Evolutionary conservation across 1,139 yeast genomes (phyloP).

Genomic region (Pneumocystis carinii): DNA sequence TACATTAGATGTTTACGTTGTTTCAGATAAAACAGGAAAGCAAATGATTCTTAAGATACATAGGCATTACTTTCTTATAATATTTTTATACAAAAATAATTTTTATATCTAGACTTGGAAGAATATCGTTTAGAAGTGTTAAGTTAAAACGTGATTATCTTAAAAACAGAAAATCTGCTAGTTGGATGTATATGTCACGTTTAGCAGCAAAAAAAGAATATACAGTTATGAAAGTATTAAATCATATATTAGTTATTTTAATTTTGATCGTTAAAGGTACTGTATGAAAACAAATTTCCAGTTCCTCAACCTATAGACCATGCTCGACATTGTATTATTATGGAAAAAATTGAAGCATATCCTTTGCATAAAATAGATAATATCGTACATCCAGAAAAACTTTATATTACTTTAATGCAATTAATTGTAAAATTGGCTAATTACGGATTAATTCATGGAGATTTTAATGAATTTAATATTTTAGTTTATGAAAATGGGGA

Average conservation of each 20-base stretch:
- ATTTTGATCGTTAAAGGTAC: conserved; percentile 21
- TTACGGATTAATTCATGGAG: conserved; percentile 90
- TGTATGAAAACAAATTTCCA: conserved; percentile 58
- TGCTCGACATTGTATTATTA: conserved; percentile 80
- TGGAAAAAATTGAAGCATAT: conserved; percentile 79
- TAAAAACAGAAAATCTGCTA: conserved; percentile 47
- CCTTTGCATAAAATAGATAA: conserved; percentile 34
- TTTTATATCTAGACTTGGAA: conserved; percentile 38
- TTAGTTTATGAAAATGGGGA: conserved; percentile 42
- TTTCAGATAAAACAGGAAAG: conserved; percentile 54
- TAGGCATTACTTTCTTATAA: conserved; percentile 26
- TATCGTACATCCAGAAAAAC: conserved; percentile 39
- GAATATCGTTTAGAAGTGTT: conserved; percentile 83
- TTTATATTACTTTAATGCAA: conserved; percentile 73
- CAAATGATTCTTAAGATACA: conserved; percentile 69
- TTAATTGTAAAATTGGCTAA: conserved; percentile 73
- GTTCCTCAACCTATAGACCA: conserved; percentile 85
- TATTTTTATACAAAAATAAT: background rate
- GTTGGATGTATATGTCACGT: conserved; percentile 85
- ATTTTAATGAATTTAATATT: conserved; percentile 89
- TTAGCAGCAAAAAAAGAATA: conserved; percentile 87
- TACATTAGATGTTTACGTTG: conserved; percentile 51
- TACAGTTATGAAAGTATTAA: conserved; percentile 49
- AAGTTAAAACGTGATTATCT: conserved; percentile 88
- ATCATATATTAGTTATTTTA: background rate